Evolutionary conservation across 139 green algal species (phyloP).

Genomic region (Tetraselmis chui): DNA sequence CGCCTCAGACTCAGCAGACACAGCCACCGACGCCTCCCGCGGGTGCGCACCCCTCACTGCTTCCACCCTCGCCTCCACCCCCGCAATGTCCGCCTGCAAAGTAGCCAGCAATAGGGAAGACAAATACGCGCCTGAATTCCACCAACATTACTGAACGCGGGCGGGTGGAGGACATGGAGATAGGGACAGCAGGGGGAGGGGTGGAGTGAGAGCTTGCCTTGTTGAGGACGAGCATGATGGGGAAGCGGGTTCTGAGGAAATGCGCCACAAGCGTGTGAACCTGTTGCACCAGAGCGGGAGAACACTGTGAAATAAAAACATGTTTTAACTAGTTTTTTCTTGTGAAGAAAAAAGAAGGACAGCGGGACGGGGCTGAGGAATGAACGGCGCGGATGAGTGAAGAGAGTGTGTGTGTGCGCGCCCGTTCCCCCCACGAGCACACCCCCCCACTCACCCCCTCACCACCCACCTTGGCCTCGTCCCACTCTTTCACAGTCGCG

Average conservation of each 20-base stretch:
- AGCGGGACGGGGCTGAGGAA: too few relatives aligned
- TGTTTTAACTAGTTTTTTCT: too few relatives aligned
- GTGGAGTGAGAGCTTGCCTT: conserved; percentile 25
- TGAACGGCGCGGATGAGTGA: too few relatives aligned
- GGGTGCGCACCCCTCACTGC: conserved; percentile 27
- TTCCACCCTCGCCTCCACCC: conserved; percentile 20
- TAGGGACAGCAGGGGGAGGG: neutral
- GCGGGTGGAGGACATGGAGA: neutral
- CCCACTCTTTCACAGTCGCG: conserved; percentile 28
- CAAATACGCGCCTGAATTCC: too few relatives aligned
- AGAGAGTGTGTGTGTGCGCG: too few relatives aligned
- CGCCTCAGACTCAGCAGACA: conserved; percentile 32
- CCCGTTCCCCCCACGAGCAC: too few relatives aligned
- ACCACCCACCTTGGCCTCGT: conserved; percentile 25
- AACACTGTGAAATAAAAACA: too few relatives aligned
- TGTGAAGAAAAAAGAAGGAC: too few relatives aligned
- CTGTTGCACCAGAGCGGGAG: too few relatives aligned
- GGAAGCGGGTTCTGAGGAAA: conserved; percentile 45
- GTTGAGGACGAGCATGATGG: conserved; percentile 49
- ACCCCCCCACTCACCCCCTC: too few relatives aligned
- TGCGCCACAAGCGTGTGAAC: conserved; percentile 41
- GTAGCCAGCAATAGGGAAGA: too few relatives aligned
- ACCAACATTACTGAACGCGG: too few relatives aligned
- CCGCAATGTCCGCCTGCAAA: conserved; percentile 29
- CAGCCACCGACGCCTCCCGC: conserved; percentile 35